Evolutionary conservation across 345 rosid species (phyloP), one percentile per base, ranked within the genome.

Genomic region (Carallia pectinifolia): DNA sequence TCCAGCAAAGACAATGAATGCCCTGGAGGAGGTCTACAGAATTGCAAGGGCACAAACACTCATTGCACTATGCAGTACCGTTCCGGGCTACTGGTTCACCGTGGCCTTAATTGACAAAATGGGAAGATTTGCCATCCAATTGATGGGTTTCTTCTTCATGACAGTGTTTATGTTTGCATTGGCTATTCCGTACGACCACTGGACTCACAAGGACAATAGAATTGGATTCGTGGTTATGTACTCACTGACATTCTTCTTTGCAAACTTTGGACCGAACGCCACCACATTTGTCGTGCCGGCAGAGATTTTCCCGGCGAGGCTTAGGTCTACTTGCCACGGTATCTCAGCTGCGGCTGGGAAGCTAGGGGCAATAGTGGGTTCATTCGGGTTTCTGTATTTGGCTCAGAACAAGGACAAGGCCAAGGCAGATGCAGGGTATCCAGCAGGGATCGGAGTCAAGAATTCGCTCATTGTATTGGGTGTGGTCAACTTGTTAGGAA

Each of bases 231-330:
- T 44, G 50, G 50, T 44, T 13, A 44, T 44, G 50, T 44, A 44
- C 50, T 44, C 50, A 10, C 12, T 44, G 17, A 44, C 50, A 13
- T 44, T 44, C 50, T 44, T 44, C 50, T 44, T 44, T 44, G 75
- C 75, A 6, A 71, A 71, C 58, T 71, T 71, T 10, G 75, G 75
- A 1, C 75, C 75, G 17, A 64, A 71, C 17, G 65, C 64, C 17
- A 71, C 75, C 7, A 71, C 75, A 1, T 71, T 71, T 39, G 65
- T 71, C 2, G 75, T 71, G 1, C 75, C 75, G 2, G 75, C 75
- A 33, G 75, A 71, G 64, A 47, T 71, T 9, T 71, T 64, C 36
- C 75, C 75, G 31, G 75, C 75, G 2, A 71, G 69, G 37, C 65
- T 71, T 17, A 31, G 75, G 5, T 64, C 75, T 31, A 71, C 75